These are phyloP conservation scores for Trapa incisa DNA, from an alignment of 345 rosid species.

Conservation along the genomic window DNA sequence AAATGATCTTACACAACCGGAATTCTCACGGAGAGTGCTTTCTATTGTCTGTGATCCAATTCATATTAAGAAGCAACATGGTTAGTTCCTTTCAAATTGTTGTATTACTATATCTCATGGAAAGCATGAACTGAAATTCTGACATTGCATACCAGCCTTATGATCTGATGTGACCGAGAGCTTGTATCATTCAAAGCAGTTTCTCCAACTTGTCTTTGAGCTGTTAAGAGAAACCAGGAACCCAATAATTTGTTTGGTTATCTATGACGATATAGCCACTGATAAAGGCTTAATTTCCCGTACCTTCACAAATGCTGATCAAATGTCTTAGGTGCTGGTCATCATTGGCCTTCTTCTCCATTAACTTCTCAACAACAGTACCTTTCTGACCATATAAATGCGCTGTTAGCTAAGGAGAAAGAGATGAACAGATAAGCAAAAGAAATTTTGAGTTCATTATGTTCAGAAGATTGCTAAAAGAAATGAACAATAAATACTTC, in stretches of 20 bases:
- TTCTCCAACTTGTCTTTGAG: slow-evolving; percentile 99
- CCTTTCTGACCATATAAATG: slow-evolving; percentile 54
- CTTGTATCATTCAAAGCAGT: slow-evolving; percentile 95
- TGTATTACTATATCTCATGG: not conserved
- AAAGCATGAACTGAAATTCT: not conserved
- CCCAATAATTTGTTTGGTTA: slow-evolving; percentile 11
- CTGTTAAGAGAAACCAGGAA: slow-evolving; percentile 22
- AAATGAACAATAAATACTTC: slow-evolving; percentile 54
- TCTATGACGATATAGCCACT: not conserved
- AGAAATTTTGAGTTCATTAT: not conserved
- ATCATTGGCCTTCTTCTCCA: slow-evolving; percentile 73
- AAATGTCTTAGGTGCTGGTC: slow-evolving; percentile 74
- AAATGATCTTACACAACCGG: slow-evolving; percentile 90
- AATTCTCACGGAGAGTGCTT: slow-evolving; percentile 85
- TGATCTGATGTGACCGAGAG: slow-evolving; percentile 95
- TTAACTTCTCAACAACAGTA: slow-evolving; percentile 90
- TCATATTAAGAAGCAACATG: not conserved
- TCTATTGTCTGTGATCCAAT: slow-evolving; percentile 52
- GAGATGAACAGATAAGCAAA: not conserved
- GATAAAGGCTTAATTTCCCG: slow-evolving; percentile 8
- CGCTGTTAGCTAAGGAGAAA: not conserved
- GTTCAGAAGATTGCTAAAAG: slow-evolving; percentile 2
- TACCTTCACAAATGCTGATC: slow-evolving; percentile 92
- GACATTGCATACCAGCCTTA: slow-evolving; percentile 58
- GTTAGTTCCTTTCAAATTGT: not conserved